A percentile compares a stretch with the other conserved stretches of the same genome.
Conservation (phyloP, 2,329 filamentous ascomycete genomes). For the Hymenoscyphus infarciens region DNA sequence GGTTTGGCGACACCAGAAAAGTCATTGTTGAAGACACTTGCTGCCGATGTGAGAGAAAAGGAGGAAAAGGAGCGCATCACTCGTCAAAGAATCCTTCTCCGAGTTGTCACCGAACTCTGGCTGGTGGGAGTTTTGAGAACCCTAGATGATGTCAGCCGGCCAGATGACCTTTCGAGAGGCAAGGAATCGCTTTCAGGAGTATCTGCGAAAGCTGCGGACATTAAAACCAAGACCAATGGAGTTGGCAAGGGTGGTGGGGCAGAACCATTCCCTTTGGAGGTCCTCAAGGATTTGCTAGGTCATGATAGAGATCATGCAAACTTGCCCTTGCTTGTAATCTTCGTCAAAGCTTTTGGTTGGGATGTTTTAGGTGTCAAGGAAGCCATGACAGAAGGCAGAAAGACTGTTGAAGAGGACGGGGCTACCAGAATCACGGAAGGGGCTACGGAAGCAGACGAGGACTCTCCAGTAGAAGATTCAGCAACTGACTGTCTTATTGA, state of each 20-base stretch:
- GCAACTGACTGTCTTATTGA: constrained; percentile 44
- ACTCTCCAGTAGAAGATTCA: constrained; percentile 48
- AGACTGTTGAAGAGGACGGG: constrained; percentile 78
- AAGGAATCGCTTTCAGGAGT: constrained; percentile 45
- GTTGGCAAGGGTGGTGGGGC: constrained; percentile 62
- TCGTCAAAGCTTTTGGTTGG: constrained; percentile 95
- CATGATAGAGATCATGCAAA: constrained; percentile 92
- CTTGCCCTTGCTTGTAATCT: constrained; percentile 85
- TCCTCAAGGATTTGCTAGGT: constrained; percentile 93
- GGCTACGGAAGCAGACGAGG: constrained; percentile 45
- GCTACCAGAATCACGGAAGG: constrained; percentile 47
- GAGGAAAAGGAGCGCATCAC: constrained; percentile 92
- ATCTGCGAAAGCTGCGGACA: constrained; percentile 59
- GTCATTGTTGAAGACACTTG: constrained; percentile 70
- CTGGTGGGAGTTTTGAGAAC: constrained; percentile 84
- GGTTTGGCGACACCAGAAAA: constrained; percentile 90
- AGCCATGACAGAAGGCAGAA: constrained; percentile 71
- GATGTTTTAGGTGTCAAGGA: constrained; percentile 82
- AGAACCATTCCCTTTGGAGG: constrained; percentile 93
- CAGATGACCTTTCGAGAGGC: constrained; percentile 55
- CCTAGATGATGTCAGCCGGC: constrained; percentile 61
- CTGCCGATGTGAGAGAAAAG: constrained; percentile 80
- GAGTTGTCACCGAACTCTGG: constrained; percentile 95
- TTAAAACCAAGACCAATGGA: constrained; percentile 52
- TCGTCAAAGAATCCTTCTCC: constrained; percentile 79